phyloP scores from a whole-genome alignment of 2,329 filamentous ascomycete species.

The Curvularia spicifera region DNA sequence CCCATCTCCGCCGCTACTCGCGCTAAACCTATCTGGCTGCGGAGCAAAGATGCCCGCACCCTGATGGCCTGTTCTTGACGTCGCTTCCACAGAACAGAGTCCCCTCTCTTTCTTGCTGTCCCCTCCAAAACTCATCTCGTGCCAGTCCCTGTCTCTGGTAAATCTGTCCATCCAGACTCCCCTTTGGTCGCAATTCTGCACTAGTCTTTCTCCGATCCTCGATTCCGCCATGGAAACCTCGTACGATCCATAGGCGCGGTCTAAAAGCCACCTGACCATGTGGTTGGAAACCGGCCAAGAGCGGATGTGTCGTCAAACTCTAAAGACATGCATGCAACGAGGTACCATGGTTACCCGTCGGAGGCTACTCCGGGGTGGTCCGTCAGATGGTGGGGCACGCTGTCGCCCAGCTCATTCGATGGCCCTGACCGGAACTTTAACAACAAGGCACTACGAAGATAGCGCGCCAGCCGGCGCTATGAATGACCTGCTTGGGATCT shows the following conservation, averaged over 20 bases:
- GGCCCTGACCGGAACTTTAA: slow-evolving; percentile 16
- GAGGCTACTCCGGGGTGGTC: slow-evolving; percentile 29
- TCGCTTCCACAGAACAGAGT: neutral
- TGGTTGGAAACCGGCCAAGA: slow-evolving; percentile 19
- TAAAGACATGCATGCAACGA: slow-evolving; percentile 4
- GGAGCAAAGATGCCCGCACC: neutral
- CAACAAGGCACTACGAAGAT: slow-evolving; percentile 1
- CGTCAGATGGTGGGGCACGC: slow-evolving; percentile 15
- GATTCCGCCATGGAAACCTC: slow-evolving; percentile 1
- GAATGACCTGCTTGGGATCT: slow-evolving; percentile 1
- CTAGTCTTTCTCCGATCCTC: neutral
- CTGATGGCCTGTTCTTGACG: neutral
- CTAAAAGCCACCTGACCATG: slow-evolving; percentile 20
- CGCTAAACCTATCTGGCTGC: neutral
- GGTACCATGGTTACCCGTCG: slow-evolving; percentile 19
- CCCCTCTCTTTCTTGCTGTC: neutral
- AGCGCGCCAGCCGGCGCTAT: slow-evolving; percentile 3
- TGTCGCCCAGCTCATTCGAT: slow-evolving; percentile 3
- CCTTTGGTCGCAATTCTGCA: slow-evolving; percentile 1
- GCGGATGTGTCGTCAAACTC: slow-evolving; percentile 4
- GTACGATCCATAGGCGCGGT: slow-evolving; percentile 9
- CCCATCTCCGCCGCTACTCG: neutral
- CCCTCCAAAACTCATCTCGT: neutral
- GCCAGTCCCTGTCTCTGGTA: neutral
- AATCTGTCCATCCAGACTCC: neutral